These are phyloP conservation scores for Cladophialophora psammophila DNA, from an alignment of 2,329 filamentous ascomycete species.

Conservation along the genomic window DNA sequence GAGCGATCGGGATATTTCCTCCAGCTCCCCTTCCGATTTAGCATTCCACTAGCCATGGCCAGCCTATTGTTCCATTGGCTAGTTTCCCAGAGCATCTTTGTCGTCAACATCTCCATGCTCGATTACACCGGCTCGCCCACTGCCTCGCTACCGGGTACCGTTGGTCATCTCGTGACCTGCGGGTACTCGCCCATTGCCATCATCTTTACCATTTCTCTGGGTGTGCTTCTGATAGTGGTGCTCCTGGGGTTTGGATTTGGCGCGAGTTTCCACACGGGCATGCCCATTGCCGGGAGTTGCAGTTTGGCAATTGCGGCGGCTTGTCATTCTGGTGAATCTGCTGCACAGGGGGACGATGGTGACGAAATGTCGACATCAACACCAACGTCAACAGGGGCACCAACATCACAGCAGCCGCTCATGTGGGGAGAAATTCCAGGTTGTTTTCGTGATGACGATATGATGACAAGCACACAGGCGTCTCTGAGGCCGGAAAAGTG, in stretches of 20 bases:
- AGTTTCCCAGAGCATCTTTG: slow-evolving; percentile 55
- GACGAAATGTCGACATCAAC: background rate
- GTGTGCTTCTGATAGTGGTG: background rate
- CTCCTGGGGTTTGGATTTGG: slow-evolving; percentile 4
- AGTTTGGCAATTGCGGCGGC: slow-evolving; percentile 6
- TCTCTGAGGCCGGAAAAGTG: background rate
- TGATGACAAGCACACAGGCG: background rate
- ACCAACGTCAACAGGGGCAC: background rate
- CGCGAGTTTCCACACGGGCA: background rate
- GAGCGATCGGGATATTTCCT: slow-evolving; percentile 57
- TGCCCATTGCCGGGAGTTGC: slow-evolving; percentile 10
- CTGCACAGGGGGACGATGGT: background rate
- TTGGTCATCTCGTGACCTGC: slow-evolving; percentile 10
- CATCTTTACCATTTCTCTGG: background rate
- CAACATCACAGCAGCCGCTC: slow-evolving; percentile 6
- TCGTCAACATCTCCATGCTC: slow-evolving; percentile 45
- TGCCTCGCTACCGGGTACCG: background rate
- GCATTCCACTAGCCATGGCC: slow-evolving; percentile 47
- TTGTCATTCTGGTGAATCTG: background rate
- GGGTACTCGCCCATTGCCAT: slow-evolving; percentile 8
- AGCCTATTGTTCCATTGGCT: slow-evolving; percentile 55
- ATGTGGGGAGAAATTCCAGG: slow-evolving; percentile 10
- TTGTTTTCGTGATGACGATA: background rate
- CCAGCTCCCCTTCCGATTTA: slow-evolving; percentile 53
- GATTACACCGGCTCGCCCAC: background rate